A percentile compares a stretch with the other conserved stretches of the same genome.
These are phyloP conservation scores for Talaromyces sp. DNA, from an alignment of 2,329 filamentous ascomycete species.

Conservation along the genomic window DNA sequence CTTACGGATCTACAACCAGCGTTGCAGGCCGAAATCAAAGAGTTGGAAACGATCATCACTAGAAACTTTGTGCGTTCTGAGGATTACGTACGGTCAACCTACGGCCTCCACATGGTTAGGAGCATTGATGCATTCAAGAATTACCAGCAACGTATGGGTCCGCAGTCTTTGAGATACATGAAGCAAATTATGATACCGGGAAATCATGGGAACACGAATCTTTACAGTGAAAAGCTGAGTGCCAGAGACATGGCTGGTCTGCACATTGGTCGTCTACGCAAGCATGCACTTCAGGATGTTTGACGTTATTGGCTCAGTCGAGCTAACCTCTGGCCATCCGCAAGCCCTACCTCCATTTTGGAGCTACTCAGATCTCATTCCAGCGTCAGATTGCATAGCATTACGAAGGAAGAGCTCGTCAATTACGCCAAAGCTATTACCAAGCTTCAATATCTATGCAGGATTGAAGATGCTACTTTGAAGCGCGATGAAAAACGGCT, in stretches of 20 bases:
- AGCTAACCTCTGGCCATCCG: slow-evolving; percentile 41
- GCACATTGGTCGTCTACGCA: no score
- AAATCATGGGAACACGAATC: no score
- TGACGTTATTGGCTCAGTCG: slow-evolving; percentile 39
- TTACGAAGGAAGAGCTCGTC: slow-evolving; percentile 39
- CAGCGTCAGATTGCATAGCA: slow-evolving; percentile 26
- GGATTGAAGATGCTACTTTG: slow-evolving; percentile 38
- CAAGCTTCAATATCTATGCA: slow-evolving; percentile 42
- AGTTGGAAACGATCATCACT: slow-evolving; percentile 2
- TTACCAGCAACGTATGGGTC: slow-evolving; percentile 20
- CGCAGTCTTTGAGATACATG: no score
- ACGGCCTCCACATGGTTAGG: slow-evolving; percentile 4
- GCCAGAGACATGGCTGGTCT: no score
- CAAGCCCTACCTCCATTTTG: slow-evolving; percentile 42
- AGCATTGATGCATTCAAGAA: slow-evolving; percentile 9
- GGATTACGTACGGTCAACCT: slow-evolving; percentile 7
- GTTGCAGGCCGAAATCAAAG: slow-evolving; percentile 3
- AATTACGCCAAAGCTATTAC: slow-evolving; percentile 41
- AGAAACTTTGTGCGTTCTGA: background rate
- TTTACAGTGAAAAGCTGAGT: no score
- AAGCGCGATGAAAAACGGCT: slow-evolving; percentile 32
- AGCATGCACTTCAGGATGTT: slow-evolving; percentile 26
- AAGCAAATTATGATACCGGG: no score
- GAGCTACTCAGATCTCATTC: slow-evolving; percentile 41
- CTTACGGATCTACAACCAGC: background rate